phyloP scores from a whole-genome alignment of 2,329 filamentous ascomycete species.

The Talaromyces albobiverticillius region DNA sequence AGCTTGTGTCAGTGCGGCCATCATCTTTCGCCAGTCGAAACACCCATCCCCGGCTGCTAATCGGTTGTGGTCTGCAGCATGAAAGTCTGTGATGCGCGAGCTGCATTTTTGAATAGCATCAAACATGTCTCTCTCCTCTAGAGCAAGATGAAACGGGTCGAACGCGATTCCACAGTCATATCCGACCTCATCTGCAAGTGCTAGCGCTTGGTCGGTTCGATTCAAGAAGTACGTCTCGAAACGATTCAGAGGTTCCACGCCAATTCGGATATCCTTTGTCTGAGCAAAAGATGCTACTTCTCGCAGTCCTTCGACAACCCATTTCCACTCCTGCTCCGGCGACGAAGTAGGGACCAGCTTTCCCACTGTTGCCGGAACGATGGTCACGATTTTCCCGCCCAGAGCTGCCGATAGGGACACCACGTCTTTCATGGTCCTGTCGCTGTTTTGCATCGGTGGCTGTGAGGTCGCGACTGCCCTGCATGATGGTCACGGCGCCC shows the following conservation, averaged over 20 bases:
- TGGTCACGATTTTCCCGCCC: slow-evolving; percentile 6
- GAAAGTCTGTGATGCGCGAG: slow-evolving; percentile 5
- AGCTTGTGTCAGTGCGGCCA: background rate
- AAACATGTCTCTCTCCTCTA: slow-evolving; percentile 11
- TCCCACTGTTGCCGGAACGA: slow-evolving; percentile 7
- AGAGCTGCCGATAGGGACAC: slow-evolving; percentile 7
- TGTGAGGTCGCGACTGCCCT: slow-evolving; percentile 9
- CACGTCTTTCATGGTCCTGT: slow-evolving; percentile 8
- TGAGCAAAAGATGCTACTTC: slow-evolving; percentile 7
- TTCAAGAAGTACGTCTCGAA: slow-evolving; percentile 13
- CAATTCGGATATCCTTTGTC: slow-evolving; percentile 3
- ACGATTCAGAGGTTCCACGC: slow-evolving; percentile 10
- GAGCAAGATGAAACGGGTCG: slow-evolving; percentile 10
- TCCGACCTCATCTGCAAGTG: slow-evolving; percentile 2
- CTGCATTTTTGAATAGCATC: slow-evolving; percentile 5
- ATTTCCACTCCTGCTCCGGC: slow-evolving; percentile 5
- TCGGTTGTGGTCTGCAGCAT: slow-evolving; percentile 11
- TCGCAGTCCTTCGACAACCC: slow-evolving; percentile 7
- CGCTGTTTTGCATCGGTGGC: background rate
- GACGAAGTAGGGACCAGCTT: slow-evolving; percentile 1
- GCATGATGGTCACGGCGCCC: slow-evolving; percentile 13
- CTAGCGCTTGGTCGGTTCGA: slow-evolving; percentile 6
- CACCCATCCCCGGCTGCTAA: slow-evolving; percentile 10
- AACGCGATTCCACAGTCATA: slow-evolving; percentile 9
- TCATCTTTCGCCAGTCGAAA: slow-evolving; percentile 8